These are phyloP conservation scores for Penicillium turbatum DNA, from an alignment of 495 filamentous ascomycete species.

Conservation along the genomic window DNA sequence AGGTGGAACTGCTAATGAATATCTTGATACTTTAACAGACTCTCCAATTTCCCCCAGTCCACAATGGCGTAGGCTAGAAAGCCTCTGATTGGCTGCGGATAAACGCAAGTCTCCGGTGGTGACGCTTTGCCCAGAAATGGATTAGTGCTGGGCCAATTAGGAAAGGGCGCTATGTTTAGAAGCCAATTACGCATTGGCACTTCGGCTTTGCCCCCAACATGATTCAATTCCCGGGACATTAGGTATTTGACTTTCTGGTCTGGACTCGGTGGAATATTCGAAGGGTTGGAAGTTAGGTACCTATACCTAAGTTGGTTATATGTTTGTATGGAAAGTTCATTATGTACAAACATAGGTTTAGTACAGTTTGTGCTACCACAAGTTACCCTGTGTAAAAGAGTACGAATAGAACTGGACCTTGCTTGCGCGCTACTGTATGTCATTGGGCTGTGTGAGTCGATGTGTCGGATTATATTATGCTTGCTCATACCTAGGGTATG, in stretches of 20 bases:
- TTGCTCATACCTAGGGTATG: background rate
- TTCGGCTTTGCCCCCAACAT: slow-evolving; percentile 6
- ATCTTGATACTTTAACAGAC: background rate
- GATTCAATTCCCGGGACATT: slow-evolving; percentile 11
- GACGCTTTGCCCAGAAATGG: slow-evolving; percentile 14
- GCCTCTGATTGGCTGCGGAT: slow-evolving; percentile 20
- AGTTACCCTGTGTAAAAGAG: background rate
- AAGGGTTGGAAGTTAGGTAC: background rate
- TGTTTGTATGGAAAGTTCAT: background rate
- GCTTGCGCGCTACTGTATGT: slow-evolving; percentile 16
- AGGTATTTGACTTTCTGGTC: background rate
- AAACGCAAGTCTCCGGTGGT: slow-evolving; percentile 10
- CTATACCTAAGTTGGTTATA: background rate
- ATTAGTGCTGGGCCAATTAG: slow-evolving; percentile 2
- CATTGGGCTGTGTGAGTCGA: slow-evolving; percentile 11
- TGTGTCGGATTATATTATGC: slow-evolving; percentile 7
- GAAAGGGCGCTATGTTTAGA: slow-evolving; percentile 11
- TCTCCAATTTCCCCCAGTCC: slow-evolving; percentile 15
- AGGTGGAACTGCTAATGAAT: slow-evolving; percentile 1
- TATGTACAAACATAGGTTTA: too few relatives aligned
- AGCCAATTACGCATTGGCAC: slow-evolving; percentile 18
- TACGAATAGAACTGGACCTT: slow-evolving; percentile 16
- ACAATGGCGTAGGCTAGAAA: background rate
- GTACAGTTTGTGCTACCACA: slow-evolving; percentile 8
- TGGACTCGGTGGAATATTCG: slow-evolving; percentile 11